A percentile compares a stretch with the other conserved stretches of the same genome.
Conservation (phyloP, 164 flowering plant genomes). For the Brasenia schreberi region DNA sequence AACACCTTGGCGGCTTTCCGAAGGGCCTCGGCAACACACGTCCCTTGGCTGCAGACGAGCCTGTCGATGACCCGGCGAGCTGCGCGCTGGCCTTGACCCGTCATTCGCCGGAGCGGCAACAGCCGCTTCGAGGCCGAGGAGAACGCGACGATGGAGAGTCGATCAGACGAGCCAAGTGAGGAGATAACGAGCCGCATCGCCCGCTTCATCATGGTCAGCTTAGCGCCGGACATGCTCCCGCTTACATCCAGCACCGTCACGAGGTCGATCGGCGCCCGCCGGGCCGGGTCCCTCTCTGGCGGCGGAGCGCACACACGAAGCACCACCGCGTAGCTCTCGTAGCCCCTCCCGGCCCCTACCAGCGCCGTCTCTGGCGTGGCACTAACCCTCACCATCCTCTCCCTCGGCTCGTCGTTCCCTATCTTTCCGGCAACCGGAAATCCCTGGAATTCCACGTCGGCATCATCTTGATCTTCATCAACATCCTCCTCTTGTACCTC, state of each 20-base stretch:
- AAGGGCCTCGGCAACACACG: conserved; percentile 56
- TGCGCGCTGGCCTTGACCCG: conserved; percentile 48
- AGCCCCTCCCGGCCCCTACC: conserved; percentile 30
- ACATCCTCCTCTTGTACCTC: conserved; percentile 36
- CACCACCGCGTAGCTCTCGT: conserved; percentile 62
- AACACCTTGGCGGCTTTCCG: conserved; percentile 68
- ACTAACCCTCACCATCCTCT: conserved; percentile 31
- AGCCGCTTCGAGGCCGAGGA: conserved; percentile 40
- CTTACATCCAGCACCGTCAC: conserved; percentile 68
- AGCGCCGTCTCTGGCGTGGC: conserved; percentile 55
- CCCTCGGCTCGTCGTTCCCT: conserved; percentile 1
- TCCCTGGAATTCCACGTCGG: conserved; percentile 52
- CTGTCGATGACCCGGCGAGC: conserved; percentile 64
- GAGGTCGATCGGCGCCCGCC: conserved; percentile 70
- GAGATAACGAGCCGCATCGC: conserved; percentile 58
- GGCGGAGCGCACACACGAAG: conserved; percentile 54
- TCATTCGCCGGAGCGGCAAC: conserved; percentile 64
- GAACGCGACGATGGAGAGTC: conserved; percentile 71
- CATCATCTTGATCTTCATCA: conserved; percentile 16
- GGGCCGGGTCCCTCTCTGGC: conserved; percentile 25
- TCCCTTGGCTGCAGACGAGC: conserved; percentile 50
- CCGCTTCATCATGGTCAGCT: conserved; percentile 42
- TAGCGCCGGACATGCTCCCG: conserved; percentile 31
- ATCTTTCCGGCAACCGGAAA: conserved; percentile 34
- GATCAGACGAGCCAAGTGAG: conserved; percentile 54